Base-by-base conservation (phyloP, 768 basidiomycete species). In the Podaxis carcinomalis region DNA sequence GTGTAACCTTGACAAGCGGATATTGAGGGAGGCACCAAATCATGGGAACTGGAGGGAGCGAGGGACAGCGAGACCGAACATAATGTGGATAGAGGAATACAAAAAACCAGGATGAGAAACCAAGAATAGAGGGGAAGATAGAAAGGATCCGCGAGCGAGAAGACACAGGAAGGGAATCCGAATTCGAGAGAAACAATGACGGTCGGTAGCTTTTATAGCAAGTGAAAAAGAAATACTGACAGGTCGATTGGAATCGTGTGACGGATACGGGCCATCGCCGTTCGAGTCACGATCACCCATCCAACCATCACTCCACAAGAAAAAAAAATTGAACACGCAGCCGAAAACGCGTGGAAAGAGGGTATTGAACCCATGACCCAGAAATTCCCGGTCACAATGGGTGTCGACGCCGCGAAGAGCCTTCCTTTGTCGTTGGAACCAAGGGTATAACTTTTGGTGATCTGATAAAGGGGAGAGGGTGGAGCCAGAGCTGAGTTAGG, bases 301-400 rank as follows among this genome's bases (percentile, higher is more conserved):
- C 56, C 13, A 16, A 19, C 39, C 57, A 52, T 57, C 44, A 59
- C 57, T 59, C 49, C 57, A 59, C 50, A 44, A 44, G 23, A 7
- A 7, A 51, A 51, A 59, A 59, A 44, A 59, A 25, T 28, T 51
- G 37, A 44, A 59, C 37, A 21, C 19, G 28, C 44, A 59, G 27
- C 50, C 57, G 50, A 59, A 59, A 42, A 47, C 9, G 56, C n/a
- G 56, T n/a, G 28, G 11, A 49, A 25, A 28, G 25, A 46, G 27
- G 47, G 11, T 21, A 44, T 21, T 42, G 47, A 58, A 51, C 39
- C 47, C 37, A 51, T 21, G n/a, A 47, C 40, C 35, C 42, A 68
- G 62, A 64, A 66, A 57, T 65, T 66, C 51, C 57, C 51, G 46
- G 37, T 39, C 28, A 57, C 25, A 13, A 13, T 23, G 21, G 47